Evolutionary conservation across 2,329 filamentous ascomycete genomes (phyloP), one percentile per base, ranked within the genome.

Genomic region (Fusarium sarcochroum): DNA sequence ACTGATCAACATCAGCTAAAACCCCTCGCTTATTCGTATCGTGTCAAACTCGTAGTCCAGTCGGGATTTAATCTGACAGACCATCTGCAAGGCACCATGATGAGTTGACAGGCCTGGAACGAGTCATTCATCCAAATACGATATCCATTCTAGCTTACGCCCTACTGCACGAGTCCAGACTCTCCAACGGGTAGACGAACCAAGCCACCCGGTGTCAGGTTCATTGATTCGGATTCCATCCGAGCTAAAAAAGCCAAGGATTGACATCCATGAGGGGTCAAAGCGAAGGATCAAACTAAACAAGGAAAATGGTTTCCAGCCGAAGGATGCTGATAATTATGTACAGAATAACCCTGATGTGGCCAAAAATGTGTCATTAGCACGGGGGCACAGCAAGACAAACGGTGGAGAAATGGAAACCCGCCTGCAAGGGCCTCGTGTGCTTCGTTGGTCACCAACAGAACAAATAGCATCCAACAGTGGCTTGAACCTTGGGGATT

Each of bases 201-300:
- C 25, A 63, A 63, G 35, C 23, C 40, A 42, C 20, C 20, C 30
- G 38, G 52, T 59, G 41, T 53, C 60, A 65, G 60, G 25, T 10
- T 52, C 18, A 30, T 34, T 20, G 21, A 9, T 18, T 23, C 20
- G 37, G 54, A 30, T 11, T 18, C 23, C 25, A 46, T 14, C 38
- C 38, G 38, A 18, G n/a, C 35, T 38, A 52, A 53, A 53, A 23
- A 4, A 13, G 7, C 11, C 34, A 40, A 17, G 34, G 30, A 53
- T 25, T 8, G 15, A 13, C 17, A n/a, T 42, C 42, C 18, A 44
- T 32, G 27, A 63, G 56, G 35, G 35, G 15, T 8, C 18, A 32
- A 20, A 21, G 11, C 30, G 11, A 57, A 45, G 30, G 23, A 37
- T 42, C 21, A 32, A 15, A 14, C 52, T 58, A 58, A 45, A 30